Evolutionary conservation across 768 basidiomycete species (phyloP), one percentile per base, ranked within the genome.

Genomic region (Chalciporus piperatus): DNA sequence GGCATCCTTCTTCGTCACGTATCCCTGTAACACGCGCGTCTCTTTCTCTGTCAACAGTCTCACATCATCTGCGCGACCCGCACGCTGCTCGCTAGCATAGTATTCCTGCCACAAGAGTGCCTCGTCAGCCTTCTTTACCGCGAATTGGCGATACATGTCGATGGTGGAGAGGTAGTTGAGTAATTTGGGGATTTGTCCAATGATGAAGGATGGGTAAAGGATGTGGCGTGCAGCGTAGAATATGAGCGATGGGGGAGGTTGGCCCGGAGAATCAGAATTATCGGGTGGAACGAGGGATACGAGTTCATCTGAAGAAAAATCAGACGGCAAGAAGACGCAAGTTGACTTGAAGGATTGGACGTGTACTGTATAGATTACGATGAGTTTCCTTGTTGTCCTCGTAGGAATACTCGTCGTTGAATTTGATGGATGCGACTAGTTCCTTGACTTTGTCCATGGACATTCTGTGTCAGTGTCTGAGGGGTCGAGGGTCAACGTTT

Each of bases 131-230:
- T 55, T 60, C 46, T 53, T 37, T 5, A 41, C 32, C 0, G 62
- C 60, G 16, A 56, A 59, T 19, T 39, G 59, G 20, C 66, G 59
- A n/a, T 60, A 58, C 0, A 38, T 46, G 35, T 70, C 68, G 33
- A 70, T 22, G 10, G 45, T 30, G 3, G 59, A 23, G 19, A 68
- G 58, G 28, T 59, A 48, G 39, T 68, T 45, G 22, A 70, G 57
- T 35, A 70, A 30, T 30, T 66, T 66, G 4, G 68, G 64, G 16
- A 70, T 61, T 45, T 68, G 67, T 4, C 66, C 68, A 11, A 68
- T 5, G 12, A 66, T 60, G 41, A 68, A 64, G n/a, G 50, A 45
- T 4, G 68, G 67, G 0, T 17, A 56, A 11, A 70, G 59, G 25
- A 68, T 66, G 48, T 68, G 66, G 44, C 62, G 66, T 6, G 52